Percentiles rank a stretch among this genome's conserved stretches.
These are phyloP conservation scores for Ophiostoma pallidulum DNA, from an alignment of 2,329 filamentous ascomycete genomes.

Conservation along the genomic window DNA sequence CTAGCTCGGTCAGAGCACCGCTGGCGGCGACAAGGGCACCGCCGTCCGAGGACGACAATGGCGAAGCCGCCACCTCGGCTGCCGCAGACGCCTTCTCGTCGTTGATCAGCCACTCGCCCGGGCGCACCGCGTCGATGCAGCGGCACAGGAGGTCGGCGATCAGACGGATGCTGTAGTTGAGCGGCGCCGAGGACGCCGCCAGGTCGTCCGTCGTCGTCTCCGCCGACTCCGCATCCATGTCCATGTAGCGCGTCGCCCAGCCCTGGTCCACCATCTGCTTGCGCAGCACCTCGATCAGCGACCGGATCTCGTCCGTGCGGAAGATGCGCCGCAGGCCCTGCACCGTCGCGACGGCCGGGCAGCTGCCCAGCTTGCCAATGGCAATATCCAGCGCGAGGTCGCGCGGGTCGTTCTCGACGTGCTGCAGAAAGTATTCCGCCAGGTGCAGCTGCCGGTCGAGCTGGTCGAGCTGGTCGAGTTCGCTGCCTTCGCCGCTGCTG, in stretches of 20 bases:
- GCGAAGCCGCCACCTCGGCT: constrained; percentile 27
- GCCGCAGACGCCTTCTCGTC: constrained; percentile 37
- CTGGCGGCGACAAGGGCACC: not conserved
- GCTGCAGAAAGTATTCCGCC: constrained; percentile 57
- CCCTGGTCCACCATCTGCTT: constrained; percentile 64
- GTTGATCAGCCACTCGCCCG: constrained; percentile 63
- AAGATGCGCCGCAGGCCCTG: constrained; percentile 54
- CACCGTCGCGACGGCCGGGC: constrained; percentile 51
- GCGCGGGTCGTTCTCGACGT: constrained; percentile 49
- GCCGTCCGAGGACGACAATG: no score
- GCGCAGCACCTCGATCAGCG: constrained; percentile 62
- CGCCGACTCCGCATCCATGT: constrained; percentile 38
- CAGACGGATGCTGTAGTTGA: constrained; percentile 59
- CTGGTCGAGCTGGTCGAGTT: constrained; percentile 46
- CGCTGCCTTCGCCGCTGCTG: constrained; percentile 22
- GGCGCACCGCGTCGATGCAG: constrained; percentile 66
- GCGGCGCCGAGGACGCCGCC: constrained; percentile 40
- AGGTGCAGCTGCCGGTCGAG: constrained; percentile 57
- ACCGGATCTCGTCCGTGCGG: constrained; percentile 57
- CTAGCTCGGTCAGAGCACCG: no score
- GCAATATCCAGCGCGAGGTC: constrained; percentile 57
- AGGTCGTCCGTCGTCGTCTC: constrained; percentile 26
- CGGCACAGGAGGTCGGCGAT: constrained; percentile 63
- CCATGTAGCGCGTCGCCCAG: constrained; percentile 66
- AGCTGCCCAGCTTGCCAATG: constrained; percentile 59